Base-by-base conservation (phyloP, 805 yeast species). In the Myxozyma sirexii region DNA sequence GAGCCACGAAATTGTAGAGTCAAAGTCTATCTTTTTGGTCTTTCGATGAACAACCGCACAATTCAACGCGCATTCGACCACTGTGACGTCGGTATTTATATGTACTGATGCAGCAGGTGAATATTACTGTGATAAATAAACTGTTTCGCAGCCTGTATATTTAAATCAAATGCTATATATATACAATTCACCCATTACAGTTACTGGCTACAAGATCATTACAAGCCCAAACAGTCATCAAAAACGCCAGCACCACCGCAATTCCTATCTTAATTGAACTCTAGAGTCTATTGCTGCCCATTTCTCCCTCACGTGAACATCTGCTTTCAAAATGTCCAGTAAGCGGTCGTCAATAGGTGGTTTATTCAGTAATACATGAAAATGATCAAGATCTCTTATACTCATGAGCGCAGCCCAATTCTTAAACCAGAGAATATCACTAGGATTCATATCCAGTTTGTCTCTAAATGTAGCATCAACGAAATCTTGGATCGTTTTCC, bases 391-490 rank as follows among this genome's bases (percentile, higher is more conserved):
- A 23, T 79, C 77, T 53, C 79, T 78, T 4, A 83, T 82, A 63
- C 84, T 79, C 69, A 83, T 86, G 38, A 84, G 69, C 27, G 81
- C 76, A 15, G 76, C 77, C 81, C 86, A 82, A 68, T 83, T 83
- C 57, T 81, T 80, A 69, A 84, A 83, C 87, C 87, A 83, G 31
- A 77, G 68, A 13, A 83, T 64, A 51, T 78, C 71, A 10, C 75
- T 74, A 41, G 72, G 59, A 1, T 68, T 54, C 38, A 80, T 69
- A 0, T 78, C 80, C 47, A 76, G 69, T 23, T 67, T 60, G 12
- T 72, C 67, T n/a, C 72, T 73, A 61, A 83, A 82, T 2, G 79
- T 77, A 46, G 68, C 67, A 8, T 69, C 59, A 12, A 84, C 71
- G 63, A 79, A 83, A 38, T 49, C 54, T 54, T 77, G 76, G 24